Evolutionary conservation across 129 eudicot genomes (phyloP), one percentile per base, ranked within the genome.

Genomic region (Helianthus tuberosus): DNA sequence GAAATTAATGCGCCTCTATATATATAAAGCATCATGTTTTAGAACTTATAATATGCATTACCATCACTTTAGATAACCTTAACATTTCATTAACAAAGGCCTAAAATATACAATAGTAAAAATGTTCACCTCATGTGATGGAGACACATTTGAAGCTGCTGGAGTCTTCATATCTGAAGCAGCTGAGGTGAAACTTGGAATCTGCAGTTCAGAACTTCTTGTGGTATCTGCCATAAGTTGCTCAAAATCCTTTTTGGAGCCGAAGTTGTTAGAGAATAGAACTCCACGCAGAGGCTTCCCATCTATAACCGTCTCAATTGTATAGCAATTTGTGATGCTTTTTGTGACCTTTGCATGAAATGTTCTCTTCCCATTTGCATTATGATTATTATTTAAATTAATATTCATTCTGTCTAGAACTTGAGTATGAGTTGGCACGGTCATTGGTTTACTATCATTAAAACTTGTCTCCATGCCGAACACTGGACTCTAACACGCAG

Each of bases 261-360:
- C 75, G 59, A 77, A 65, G 58, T 82, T 84, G 70, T 82, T 87
- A 64, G 89, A 83, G 66, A 94, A 94, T 36, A 94, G 71, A 67
- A 94, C 77, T 73, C 99, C 99, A 80, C 93, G 97, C 39, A 94
- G 89, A 79, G 81, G 84, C 87, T 86, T 90, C 58, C 99, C 99
- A 84, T 94, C 97, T 47, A 94, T 88, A 70, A 88, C 70, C 39
- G 99, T 94, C 83, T 94, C 99, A 68, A 94, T 87, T 5, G 91
- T 88, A 74, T 79, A 94, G 38, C 96, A 89, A 71, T 81, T 87
- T 69, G 84, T 53, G 38, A 91, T 75, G 80, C 82, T 81, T 77
- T 82, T 86, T 12, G 87, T 84, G 46, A 94, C 89, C 68, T 85
- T 89, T 6, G 99, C 99, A 83, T 91, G 89, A 82, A 94, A 94